Evolutionary conservation across 1,284 basidiomycete species (phyloP), one percentile per base, ranked within the genome.

Genomic region (Irpex sp.): DNA sequence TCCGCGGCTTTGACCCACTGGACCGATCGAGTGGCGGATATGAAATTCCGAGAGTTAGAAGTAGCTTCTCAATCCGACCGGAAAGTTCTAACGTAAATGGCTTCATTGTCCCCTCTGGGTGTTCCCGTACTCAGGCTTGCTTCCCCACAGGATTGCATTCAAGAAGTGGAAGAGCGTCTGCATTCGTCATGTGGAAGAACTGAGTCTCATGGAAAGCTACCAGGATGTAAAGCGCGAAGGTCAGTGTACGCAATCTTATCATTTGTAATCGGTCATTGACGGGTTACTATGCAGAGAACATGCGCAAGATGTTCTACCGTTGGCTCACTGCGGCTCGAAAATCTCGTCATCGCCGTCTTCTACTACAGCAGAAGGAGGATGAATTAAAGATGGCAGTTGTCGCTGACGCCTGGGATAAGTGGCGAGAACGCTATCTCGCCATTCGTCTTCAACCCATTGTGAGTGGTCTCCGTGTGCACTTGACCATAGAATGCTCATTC

Each of bases 141-240:
- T 47, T 11, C 40, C 58, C 6, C 48, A 15, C 58, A 91, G 89
- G 48, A 69, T 72, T 59, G 81, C 82, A 11, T 89, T 89, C 69
- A 78, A 76, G 52, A 90, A 87, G 74, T 93, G 92, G 91, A 88
- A 85, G 71, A 73, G 73, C 8, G 76, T 83, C 40, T 84, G 82
- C 68, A 76, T 79, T 54, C 84, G 86, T 15, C 89, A 90, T 69
- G 81, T 81, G 5, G 88, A 92, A 70, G 85, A 87, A 65, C 74
- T 88, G 1, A 87, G 85, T 68, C 82, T 93, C n/a, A 84, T 93
- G 82, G 87, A 92, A 71, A 93, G 89, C 71, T 91, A 91, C 71
- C 83, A 88, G 65, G 83, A 88, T 65, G 84, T 93, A 57, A 92
- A 90, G 73, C 82, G 83, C 57, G 89, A 91, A 81, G 91, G 91